These are phyloP conservation scores for Pyrrhoderma lamaoense DNA, from an alignment of 1,284 basidiomycete genomes.

Conservation along the genomic window DNA sequence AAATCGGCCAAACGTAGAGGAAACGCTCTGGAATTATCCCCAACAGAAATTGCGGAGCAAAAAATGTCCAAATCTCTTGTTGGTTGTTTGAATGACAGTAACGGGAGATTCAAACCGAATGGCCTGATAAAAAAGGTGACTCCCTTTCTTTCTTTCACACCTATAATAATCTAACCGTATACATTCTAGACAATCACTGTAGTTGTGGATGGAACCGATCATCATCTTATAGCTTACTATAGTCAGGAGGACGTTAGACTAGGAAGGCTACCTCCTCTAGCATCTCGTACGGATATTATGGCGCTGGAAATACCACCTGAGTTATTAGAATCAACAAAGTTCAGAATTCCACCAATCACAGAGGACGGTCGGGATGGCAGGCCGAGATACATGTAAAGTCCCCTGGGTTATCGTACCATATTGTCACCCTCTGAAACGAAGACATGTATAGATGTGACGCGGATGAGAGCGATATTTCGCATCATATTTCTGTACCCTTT, in stretches of 20 bases:
- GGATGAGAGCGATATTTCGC: constrained; percentile 12
- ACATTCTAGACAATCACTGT: constrained; percentile 65
- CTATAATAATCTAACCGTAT: constrained; percentile 16
- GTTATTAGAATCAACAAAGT: constrained; percentile 63
- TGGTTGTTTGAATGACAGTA: constrained; percentile 36
- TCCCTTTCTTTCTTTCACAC: neutral
- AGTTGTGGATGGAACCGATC: constrained; percentile 64
- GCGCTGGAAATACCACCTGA: constrained; percentile 57
- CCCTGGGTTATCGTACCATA: neutral
- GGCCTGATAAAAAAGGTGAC: constrained; percentile 67
- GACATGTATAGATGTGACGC: constrained; percentile 15
- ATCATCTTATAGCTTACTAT: constrained; percentile 78
- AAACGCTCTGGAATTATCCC: constrained; percentile 12
- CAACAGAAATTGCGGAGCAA: constrained; percentile 17
- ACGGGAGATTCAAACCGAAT: constrained; percentile 59
- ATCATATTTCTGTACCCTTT: constrained; percentile 8
- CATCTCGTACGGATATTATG: constrained; percentile 57
- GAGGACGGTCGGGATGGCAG: constrained; percentile 56
- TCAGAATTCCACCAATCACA: constrained; percentile 64
- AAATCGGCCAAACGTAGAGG: constrained; percentile 10
- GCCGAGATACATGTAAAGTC: constrained; percentile 42
- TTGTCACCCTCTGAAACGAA: neutral
- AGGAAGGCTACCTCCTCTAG: constrained; percentile 56
- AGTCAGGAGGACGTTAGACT: constrained; percentile 66
- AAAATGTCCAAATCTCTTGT: constrained; percentile 30